Percentiles rank a stretch among this genome's conserved stretches.
Conservation (phyloP, 495 filamentous ascomycete genomes). For the Podospora pseudocomata region DNA sequence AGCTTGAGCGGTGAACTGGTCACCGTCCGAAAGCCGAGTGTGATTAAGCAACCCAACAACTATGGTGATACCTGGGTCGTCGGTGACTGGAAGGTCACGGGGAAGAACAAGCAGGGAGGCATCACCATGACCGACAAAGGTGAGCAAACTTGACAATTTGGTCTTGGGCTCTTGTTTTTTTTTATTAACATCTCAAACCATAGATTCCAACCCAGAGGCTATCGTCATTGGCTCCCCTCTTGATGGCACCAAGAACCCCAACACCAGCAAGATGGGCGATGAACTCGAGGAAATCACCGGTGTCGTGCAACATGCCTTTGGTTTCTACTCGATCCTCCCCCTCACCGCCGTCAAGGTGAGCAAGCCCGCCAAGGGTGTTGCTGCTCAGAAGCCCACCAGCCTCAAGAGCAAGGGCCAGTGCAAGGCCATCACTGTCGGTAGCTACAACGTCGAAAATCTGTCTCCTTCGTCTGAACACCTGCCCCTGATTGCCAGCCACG, state of each 20-base stretch:
- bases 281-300: constrained; percentile 55
- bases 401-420: constrained; percentile 46
- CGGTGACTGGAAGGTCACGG: constrained; percentile 52
- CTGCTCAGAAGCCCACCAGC: constrained; percentile 35
- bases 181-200: background rate
- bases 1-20: constrained; percentile 57
- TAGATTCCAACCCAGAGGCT: constrained; percentile 60
- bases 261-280: constrained; percentile 54
- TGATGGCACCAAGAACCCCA: constrained; percentile 55
- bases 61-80: constrained; percentile 62
- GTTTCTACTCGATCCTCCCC: constrained; percentile 59
- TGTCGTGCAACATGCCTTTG: constrained; percentile 53
- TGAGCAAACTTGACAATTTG: constrained; percentile 6
- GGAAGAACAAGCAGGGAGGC: constrained; percentile 52
- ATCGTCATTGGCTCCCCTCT: constrained; percentile 57
- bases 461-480: constrained; percentile 45
- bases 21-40: constrained; percentile 45
- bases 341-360: constrained; percentile 45
- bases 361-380: constrained; percentile 32
- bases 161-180: too few relatives aligned
- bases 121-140: constrained; percentile 50
- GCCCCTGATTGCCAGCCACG: constrained; percentile 48
- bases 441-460: constrained; percentile 63
- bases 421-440: constrained; percentile 49
- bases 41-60: constrained; percentile 49